Evolutionary conservation across 1,139 yeast genomes (phyloP).

Genomic region (Yamadazyma songkhlaensis): DNA sequence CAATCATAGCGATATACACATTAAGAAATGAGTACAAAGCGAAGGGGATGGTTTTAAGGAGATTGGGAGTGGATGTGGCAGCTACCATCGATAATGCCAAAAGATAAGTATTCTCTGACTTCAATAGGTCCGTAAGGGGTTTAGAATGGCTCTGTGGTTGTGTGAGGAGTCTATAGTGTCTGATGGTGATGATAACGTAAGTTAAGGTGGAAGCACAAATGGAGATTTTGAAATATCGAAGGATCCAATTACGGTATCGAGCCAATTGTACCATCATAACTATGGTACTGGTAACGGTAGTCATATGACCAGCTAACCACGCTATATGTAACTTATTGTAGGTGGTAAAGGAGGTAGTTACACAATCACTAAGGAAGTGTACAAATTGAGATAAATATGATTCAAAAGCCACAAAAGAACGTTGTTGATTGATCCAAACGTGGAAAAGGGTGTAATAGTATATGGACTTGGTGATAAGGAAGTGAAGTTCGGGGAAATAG

Average conservation of each 20-base stretch:
- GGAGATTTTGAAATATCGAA: background rate
- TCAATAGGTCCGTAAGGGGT: constrained; percentile 21
- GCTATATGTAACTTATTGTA: background rate
- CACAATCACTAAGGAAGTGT: no score
- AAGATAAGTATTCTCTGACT: constrained; percentile 47
- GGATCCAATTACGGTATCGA: background rate
- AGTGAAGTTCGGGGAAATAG: constrained; percentile 5
- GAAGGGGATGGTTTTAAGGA: constrained; percentile 42
- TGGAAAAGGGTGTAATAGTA: no score
- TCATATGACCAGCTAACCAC: constrained; percentile 4
- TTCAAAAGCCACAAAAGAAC: no score
- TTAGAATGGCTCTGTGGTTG: constrained; percentile 1
- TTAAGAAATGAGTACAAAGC: constrained; percentile 46
- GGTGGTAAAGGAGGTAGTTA: background rate
- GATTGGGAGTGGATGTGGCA: constrained; percentile 21
- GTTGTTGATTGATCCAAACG: no score
- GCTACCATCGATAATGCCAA: constrained; percentile 33
- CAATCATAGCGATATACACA: constrained; percentile 31
- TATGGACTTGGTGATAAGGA: background rate
- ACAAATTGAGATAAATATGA: no score
- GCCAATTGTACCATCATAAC: background rate
- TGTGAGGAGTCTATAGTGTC: constrained; percentile 3
- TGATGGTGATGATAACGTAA: constrained; percentile 3
- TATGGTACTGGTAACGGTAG: constrained; percentile 1
- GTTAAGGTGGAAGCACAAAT: constrained; percentile 3